phyloP scores from a whole-genome alignment of 441 rosid genomes.

The Jatropha multifida region DNA sequence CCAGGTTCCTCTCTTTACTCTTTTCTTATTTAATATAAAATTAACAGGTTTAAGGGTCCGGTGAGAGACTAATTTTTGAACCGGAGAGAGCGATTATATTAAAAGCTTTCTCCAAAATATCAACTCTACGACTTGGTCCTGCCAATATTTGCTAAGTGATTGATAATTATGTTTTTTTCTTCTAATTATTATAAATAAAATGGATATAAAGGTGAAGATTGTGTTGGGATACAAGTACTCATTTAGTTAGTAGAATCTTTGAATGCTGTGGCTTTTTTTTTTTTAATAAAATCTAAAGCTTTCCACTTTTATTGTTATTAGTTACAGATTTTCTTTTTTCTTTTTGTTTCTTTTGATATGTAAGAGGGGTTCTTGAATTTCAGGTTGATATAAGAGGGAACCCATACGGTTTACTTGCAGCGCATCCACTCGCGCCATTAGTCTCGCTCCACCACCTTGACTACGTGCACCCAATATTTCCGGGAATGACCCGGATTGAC shows the following conservation, averaged over 20 bases:
- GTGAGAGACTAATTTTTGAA: not conserved
- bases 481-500: conserved; percentile 40
- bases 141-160: too few relatives aligned
- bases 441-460: conserved; percentile 86
- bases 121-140: too few relatives aligned
- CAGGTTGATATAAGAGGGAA: conserved; percentile 78
- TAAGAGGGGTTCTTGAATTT: not conserved
- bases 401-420: conserved; percentile 71
- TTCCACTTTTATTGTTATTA: not conserved
- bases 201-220: too few relatives aligned
- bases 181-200: too few relatives aligned
- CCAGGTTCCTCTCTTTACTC: conserved; percentile 45
- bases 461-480: conserved; percentile 58
- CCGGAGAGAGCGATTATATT: too few relatives aligned
- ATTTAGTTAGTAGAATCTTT: too few relatives aligned
- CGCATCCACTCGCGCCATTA: conserved; percentile 78
- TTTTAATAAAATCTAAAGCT: too few relatives aligned
- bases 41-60: too few relatives aligned
- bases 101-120: too few relatives aligned
- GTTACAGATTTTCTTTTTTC: not conserved
- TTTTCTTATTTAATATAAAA: not conserved
- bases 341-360: not conserved
- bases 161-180: too few relatives aligned
- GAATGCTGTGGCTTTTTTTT: too few relatives aligned
- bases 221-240: too few relatives aligned